A percentile compares a stretch with the other conserved stretches of the same genome.
Conservation (phyloP, 345 rosid genomes). For the Syzygium aromaticum region DNA sequence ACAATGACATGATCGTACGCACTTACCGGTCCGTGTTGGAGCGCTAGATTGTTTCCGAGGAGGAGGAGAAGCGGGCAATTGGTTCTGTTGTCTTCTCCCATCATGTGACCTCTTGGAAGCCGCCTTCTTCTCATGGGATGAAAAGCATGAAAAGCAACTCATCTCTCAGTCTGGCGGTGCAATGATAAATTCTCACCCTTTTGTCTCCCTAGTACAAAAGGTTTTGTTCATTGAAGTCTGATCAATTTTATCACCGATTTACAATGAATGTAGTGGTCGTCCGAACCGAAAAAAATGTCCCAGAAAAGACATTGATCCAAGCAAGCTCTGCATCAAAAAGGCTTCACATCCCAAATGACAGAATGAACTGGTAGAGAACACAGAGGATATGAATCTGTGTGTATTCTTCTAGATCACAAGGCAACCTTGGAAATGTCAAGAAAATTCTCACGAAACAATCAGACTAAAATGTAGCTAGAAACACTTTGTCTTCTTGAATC, state of each 20-base stretch:
- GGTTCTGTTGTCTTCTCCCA: slow-evolving; percentile 8
- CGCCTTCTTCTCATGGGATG: slow-evolving; percentile 40
- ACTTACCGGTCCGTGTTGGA: background rate
- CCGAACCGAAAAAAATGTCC: background rate
- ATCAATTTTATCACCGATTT: background rate
- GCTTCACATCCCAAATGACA: background rate
- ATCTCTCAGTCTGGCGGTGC: slow-evolving; percentile 12
- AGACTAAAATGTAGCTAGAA: background rate
- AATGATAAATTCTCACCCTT: background rate
- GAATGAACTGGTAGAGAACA: background rate
- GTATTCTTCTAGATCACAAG: too few species aligned
- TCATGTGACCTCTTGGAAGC: slow-evolving; percentile 9
- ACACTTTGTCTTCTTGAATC: background rate
- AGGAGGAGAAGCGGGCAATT: slow-evolving; percentile 1
- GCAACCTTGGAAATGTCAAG: too few species aligned
- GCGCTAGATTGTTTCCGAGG: slow-evolving; percentile 2
- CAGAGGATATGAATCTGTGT: background rate
- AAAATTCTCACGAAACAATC: background rate
- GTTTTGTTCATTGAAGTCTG: background rate
- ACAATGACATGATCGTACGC: background rate
- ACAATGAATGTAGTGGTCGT: background rate
- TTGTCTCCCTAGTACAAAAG: background rate
- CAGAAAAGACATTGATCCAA: background rate
- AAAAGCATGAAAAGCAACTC: slow-evolving; percentile 81
- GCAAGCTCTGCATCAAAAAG: background rate